Evolutionary conservation across 176 grass and related monocot species (phyloP), one percentile per base, ranked within the genome.

Genomic region (Urochloa ruziziensis): DNA sequence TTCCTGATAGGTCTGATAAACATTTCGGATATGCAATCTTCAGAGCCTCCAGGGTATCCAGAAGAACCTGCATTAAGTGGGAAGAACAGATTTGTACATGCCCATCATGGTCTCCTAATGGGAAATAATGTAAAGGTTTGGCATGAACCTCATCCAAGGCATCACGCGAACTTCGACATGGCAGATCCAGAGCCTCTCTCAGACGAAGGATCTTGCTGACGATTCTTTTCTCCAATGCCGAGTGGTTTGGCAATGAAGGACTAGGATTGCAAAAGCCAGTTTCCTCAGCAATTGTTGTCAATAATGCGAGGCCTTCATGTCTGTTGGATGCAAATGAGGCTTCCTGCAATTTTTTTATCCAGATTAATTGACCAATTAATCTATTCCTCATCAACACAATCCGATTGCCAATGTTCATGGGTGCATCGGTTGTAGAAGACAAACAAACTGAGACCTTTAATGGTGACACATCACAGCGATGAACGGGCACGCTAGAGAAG

Each of bases 1-100:
- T 62, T 73, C 37, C 88, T 82, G 79, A 75, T 52, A 90, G 1
- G 25, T n/a, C 65, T 47, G 79, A 87, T 64, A 87, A 83, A 28
- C 78, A 90, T 79, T 74, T 86, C 0, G 88, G 88, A 67, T 83
- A 90, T 77, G 63, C 36, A 6, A 48, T 79, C 54, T 66, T 90
- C 79, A 90, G 63, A 18, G 47, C 73, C 34, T 56, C 71, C 64
- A 37, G 85, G 59, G 84, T 77, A 72, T 82, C 78, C 39, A 76
- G 75, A 78, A 87, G 74, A 6, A 90, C 61, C 88, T 90, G 44
- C 62, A 71, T 82, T 43, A 14, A 85, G 40, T 43, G 37, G 21
- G 29, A 28, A 33, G 14, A 36, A 58, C 3, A 39, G 43, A 29
- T 52, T 24, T 49, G 18, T 49, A 79, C 9, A 24, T 3, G 30